Percentiles rank a stretch among this genome's conserved stretches.
Conservation (phyloP, 805 yeast species). For the Cephaloascus fragrans region DNA sequence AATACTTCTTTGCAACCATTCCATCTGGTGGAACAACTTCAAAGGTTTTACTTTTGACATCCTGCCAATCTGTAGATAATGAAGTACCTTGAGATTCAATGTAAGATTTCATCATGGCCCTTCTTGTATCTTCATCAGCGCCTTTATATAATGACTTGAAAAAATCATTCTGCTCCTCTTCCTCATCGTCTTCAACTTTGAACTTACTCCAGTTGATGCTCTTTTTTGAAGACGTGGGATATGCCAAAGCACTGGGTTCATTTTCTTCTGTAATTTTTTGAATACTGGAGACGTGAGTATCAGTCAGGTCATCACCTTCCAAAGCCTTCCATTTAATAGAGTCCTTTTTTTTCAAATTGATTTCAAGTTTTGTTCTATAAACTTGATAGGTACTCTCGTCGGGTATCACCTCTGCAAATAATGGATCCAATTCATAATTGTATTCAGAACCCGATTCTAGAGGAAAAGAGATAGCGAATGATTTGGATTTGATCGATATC, state of each 20-base stretch:
- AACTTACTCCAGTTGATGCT: conserved; percentile 59
- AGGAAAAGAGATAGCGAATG: conserved; percentile 37
- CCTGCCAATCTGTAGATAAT: conserved; percentile 87
- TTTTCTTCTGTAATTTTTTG: conserved; percentile 3
- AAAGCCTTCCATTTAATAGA: conserved; percentile 46
- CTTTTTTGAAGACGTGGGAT: conserved; percentile 59
- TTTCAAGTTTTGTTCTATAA: conserved; percentile 67
- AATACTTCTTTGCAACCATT: conserved; percentile 50
- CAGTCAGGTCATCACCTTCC: conserved; percentile 23
- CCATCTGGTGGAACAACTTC: conserved; percentile 72
- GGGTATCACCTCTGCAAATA: conserved; percentile 42
- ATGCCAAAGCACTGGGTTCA: conserved; percentile 15
- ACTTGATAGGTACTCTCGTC: conserved; percentile 36
- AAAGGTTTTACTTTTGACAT: conserved; percentile 57
- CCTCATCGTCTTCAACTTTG: conserved; percentile 35
- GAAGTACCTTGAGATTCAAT: conserved; percentile 93
- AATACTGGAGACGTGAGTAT: conserved; percentile 9
- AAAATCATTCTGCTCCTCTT: conserved; percentile 51
- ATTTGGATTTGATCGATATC: conserved; percentile 24
- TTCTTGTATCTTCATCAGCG: conserved; percentile 77
- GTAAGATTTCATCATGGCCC: conserved; percentile 97
- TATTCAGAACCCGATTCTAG: conserved; percentile 44
- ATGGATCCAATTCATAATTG: conserved; percentile 43
- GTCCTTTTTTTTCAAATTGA: conserved; percentile 41
- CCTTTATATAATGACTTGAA: conserved; percentile 65